Evolutionary conservation across 305 asterid genomes (phyloP), one percentile per base, ranked within the genome.

Genomic region (Coffea humblotiana): DNA sequence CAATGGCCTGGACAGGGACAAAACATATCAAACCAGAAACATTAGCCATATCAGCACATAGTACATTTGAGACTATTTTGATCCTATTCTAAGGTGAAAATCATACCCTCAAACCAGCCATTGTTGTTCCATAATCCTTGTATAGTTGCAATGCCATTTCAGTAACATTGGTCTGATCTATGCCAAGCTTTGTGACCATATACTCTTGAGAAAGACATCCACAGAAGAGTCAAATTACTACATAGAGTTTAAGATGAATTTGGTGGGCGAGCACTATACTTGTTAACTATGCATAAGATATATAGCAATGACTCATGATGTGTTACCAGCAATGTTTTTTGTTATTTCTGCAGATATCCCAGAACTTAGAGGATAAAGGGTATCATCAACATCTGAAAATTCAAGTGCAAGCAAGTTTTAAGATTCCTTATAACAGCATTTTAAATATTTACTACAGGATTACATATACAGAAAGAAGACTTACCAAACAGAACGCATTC

Each of bases 71-170:
- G 9, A 54, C 13, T 76, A 35, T 58, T 65, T 67, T 78, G 67
- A 10, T 54, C n/a, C 72, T 3, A 18, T 76, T 25, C 37, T 68
- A 29, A 7, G 14, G 14, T 2, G 48, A 65, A 74, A 75, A 51
- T 29, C 77, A 74, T 87, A 94, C 98, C 91, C 83, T 89, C 74
- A 94, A 93, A 86, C 99, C 98, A 73, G 99, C 97, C 99, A 95
- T 94, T 43, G 99, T 95, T 0, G 98, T 95, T 54, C 98, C 99
- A 49, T 94, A 91, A 37, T 91, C 97, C 91, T 90, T 93, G 82
- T 95, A 93, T 49, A 95, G 88, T 29, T 88, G 86, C 70, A 84
- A 83, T 85, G 93, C 88, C 98, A 90, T 85, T 79, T 54, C 92
- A 25, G 92, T 92, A 77, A 87, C 95, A 83, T 90, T 89, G 21